Conservation (phyloP, 2,329 filamentous ascomycete species). For the Trichoderma polysporum region DNA sequence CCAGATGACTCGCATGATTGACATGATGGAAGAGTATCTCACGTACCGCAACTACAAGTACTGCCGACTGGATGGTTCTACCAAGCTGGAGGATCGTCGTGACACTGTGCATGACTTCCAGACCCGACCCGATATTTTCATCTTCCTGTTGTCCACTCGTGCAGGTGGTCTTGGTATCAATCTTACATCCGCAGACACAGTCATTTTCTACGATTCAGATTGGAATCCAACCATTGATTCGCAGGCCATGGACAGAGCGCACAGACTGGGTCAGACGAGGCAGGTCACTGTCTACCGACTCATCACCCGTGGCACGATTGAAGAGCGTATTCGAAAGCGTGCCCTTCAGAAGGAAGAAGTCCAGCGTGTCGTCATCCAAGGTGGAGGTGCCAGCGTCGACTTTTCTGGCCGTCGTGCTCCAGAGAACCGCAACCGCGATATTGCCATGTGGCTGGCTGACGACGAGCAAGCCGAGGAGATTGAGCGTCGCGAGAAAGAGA, state of each 20-base stretch:
- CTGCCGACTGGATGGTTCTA: conserved; percentile 92
- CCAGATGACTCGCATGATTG: conserved; percentile 99
- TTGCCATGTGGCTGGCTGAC: conserved; percentile 97
- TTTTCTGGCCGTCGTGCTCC: conserved; percentile 87
- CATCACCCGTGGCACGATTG: conserved; percentile 94
- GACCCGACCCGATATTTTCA: conserved; percentile 88
- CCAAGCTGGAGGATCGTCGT: conserved; percentile 92
- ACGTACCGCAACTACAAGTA: conserved; percentile 99
- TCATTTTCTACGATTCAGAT: conserved; percentile 99
- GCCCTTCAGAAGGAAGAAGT: conserved; percentile 98
- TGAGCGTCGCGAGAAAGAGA: conserved; percentile 86
- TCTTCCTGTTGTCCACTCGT: conserved; percentile 93
- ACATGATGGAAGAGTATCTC: conserved; percentile 97
- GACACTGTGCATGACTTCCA: conserved; percentile 98
- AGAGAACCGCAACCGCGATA: conserved; percentile 95
- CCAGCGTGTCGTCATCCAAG: conserved; percentile 93
- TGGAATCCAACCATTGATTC: conserved; percentile 99
- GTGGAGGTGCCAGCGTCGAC: conserved; percentile 87
- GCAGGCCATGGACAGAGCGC: conserved; percentile 97
- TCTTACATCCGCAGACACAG: conserved; percentile 90
- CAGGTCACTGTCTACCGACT: conserved; percentile 98
- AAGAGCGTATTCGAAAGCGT: conserved; percentile 95
- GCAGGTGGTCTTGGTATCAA: conserved; percentile 98
- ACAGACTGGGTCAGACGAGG: conserved; percentile 91
- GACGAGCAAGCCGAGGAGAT: conserved; percentile 95